Percentiles rank a stretch among this genome's conserved stretches.
These are phyloP conservation scores for Trifolium dubium DNA, from an alignment of 306 rosid species.

Conservation along the genomic window DNA sequence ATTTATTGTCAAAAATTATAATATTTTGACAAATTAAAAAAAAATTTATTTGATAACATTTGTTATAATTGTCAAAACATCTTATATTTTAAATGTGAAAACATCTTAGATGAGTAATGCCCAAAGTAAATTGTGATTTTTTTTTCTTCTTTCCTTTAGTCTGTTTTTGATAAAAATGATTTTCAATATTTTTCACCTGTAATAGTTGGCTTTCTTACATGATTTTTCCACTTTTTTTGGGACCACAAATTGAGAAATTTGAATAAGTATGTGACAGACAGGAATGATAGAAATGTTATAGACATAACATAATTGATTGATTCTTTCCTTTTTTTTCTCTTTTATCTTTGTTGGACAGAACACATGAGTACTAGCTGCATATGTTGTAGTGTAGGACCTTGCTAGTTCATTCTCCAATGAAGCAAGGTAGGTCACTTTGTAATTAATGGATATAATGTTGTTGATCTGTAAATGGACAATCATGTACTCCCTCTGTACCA, in stretches of 20 bases:
- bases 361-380: conserved; percentile 40
- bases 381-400: conserved; percentile 44
- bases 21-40: no score
- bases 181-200: no score
- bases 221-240: conserved; percentile 19
- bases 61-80: no score
- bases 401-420: neutral
- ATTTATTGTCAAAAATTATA: no score
- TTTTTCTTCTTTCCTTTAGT: no score
- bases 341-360: conserved; percentile 37
- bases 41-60: no score
- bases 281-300: conserved; percentile 35
- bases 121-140: no score
- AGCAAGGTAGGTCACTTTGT: conserved; percentile 16
- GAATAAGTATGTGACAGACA: conserved; percentile 17
- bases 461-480: conserved; percentile 1
- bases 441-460: conserved; percentile 2
- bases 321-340: conserved; percentile 34
- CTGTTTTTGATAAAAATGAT: no score
- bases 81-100: no score
- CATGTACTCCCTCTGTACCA: no score
- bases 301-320: conserved; percentile 40
- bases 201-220: neutral
- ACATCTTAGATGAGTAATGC: no score
- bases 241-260: conserved; percentile 27